Evolutionary conservation across 192 early-diverging fungal genomes (phyloP).

Genomic region (Podila clonocystis): DNA sequence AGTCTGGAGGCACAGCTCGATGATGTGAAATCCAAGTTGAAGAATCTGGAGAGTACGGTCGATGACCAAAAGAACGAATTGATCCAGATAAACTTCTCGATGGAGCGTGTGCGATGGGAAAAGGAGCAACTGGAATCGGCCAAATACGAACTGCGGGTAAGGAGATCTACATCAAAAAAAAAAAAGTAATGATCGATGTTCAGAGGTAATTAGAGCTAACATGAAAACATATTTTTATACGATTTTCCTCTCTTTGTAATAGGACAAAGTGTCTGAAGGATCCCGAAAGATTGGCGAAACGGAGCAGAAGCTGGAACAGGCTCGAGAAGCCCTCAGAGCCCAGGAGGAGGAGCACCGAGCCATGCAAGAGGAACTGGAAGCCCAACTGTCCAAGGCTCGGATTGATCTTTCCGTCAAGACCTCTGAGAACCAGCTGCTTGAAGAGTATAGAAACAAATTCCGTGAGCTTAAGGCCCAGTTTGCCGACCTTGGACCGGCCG

Average conservation of each 20-base stretch:
- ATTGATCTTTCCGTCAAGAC: slow-evolving; percentile 35
- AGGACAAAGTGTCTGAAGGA: slow-evolving; percentile 29
- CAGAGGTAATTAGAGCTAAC: not conserved
- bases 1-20: not conserved
- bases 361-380: slow-evolving; percentile 38
- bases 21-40: not conserved
- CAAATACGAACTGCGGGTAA: slow-evolving; percentile 21
- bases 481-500: slow-evolving; percentile 25
- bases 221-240: not conserved
- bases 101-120: slow-evolving; percentile 37
- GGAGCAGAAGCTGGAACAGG: slow-evolving; percentile 40
- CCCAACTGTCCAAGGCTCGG: slow-evolving; percentile 25
- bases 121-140: slow-evolving; percentile 19
- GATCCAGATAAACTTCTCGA: not conserved
- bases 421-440: slow-evolving; percentile 23
- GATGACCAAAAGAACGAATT: slow-evolving; percentile 13
- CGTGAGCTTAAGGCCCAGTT: slow-evolving; percentile 35
- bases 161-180: not conserved
- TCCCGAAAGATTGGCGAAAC: slow-evolving; percentile 32
- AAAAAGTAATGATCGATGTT: too few species aligned
- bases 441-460: slow-evolving; percentile 49
- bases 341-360: slow-evolving; percentile 40
- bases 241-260: not conserved
- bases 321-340: slow-evolving; percentile 8
- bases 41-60: not conserved